A percentile compares a stretch with the other conserved stretches of the same genome.
Evolutionary conservation across 2,329 filamentous ascomycete species (phyloP).

Genomic region (Orbilia javanica): DNA sequence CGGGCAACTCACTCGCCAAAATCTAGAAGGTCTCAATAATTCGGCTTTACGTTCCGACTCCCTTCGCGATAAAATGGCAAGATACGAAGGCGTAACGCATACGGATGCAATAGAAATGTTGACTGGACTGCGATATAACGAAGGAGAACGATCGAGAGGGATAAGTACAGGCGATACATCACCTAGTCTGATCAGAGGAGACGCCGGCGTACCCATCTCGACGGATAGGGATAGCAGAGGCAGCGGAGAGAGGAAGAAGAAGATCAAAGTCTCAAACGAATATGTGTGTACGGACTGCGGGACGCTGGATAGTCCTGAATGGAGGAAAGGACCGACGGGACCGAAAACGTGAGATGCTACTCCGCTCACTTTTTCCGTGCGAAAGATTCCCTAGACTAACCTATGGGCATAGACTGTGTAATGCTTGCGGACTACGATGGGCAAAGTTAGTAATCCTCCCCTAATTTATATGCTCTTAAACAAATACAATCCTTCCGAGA

Average conservation of each 20-base stretch:
- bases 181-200: constrained; percentile 83
- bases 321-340: constrained; percentile 91
- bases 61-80: constrained; percentile 85
- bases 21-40: constrained; percentile 77
- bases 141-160: constrained; percentile 87
- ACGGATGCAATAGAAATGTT: constrained; percentile 93
- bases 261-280: constrained; percentile 84
- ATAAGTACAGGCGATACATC: constrained; percentile 88
- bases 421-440: constrained; percentile 86
- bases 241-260: constrained; percentile 83
- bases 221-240: constrained; percentile 78
- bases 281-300: constrained; percentile 97
- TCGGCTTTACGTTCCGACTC: constrained; percentile 72
- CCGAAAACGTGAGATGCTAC: constrained; percentile 76
- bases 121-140: constrained; percentile 86
- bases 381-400: not conserved
- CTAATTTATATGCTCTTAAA: not conserved
- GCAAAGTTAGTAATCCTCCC: constrained; percentile 73
- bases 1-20: constrained; percentile 78
- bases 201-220: constrained; percentile 86
- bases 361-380: not conserved
- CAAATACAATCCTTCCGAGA: not conserved
- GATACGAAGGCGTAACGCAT: constrained; percentile 80
- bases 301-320: constrained; percentile 93
- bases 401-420: constrained; percentile 73